Evolutionary conservation across 2,329 filamentous ascomycete species (phyloP).

Genomic region (Pseudogymnoascus sp.): DNA sequence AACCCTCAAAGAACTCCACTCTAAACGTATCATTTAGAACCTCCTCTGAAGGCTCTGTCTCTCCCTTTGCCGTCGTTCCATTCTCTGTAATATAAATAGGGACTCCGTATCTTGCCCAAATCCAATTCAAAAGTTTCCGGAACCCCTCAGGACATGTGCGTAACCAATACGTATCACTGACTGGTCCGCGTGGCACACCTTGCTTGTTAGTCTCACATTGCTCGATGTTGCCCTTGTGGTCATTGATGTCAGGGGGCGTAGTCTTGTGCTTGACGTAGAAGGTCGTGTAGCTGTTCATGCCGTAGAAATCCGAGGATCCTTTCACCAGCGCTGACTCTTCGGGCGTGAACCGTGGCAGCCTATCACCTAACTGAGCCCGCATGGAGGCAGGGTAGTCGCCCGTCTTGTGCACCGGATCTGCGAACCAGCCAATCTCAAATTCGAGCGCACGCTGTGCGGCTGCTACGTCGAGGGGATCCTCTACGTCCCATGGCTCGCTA

Average conservation of each 20-base stretch:
- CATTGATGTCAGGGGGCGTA: constrained; percentile 52
- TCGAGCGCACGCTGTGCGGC: constrained; percentile 76
- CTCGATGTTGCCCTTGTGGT: constrained; percentile 71
- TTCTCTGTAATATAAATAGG: constrained; percentile 87
- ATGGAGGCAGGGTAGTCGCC: constrained; percentile 80
- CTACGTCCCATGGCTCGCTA: constrained; percentile 73
- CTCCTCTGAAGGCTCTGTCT: constrained; percentile 66
- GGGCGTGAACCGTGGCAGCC: constrained; percentile 65
- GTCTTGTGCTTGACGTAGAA: constrained; percentile 75
- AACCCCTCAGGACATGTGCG: constrained; percentile 71
- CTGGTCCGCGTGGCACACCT: constrained; percentile 67
- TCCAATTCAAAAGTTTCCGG: constrained; percentile 68
- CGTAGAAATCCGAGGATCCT: constrained; percentile 86
- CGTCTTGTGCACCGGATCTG: constrained; percentile 70
- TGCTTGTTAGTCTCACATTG: constrained; percentile 62
- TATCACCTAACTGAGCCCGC: constrained; percentile 70
- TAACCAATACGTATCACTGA: constrained; percentile 78
- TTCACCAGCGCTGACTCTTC: constrained; percentile 68
- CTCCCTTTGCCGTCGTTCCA: constrained; percentile 74
- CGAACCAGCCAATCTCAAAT: constrained; percentile 83
- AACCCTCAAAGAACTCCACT: constrained; percentile 68
- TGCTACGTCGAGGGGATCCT: constrained; percentile 68
- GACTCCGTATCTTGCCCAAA: constrained; percentile 66
- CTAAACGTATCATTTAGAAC: constrained; percentile 76
- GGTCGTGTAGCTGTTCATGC: constrained; percentile 89